These are phyloP conservation scores for Oryza officinalis DNA, from an alignment of 176 grass and related monocot species.

Conservation along the genomic window DNA sequence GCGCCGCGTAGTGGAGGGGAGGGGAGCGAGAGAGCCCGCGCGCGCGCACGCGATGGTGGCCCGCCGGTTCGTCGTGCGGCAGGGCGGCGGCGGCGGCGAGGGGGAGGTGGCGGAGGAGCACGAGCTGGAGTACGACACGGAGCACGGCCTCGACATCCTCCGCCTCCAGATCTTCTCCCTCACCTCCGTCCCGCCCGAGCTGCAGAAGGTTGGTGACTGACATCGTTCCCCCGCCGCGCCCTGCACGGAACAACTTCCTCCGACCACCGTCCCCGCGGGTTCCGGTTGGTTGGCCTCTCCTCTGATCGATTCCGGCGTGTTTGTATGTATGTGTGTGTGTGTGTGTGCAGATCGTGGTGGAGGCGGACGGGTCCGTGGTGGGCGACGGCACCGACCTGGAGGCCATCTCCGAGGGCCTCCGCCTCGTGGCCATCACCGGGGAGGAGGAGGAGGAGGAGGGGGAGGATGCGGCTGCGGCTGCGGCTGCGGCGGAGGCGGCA, in stretches of 20 bases:
- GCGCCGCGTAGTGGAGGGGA: background rate
- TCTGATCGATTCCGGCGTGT: constrained; percentile 8
- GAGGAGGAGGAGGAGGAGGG: constrained; percentile 17
- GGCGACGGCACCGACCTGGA: constrained; percentile 66
- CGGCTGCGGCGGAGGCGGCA: constrained; percentile 14
- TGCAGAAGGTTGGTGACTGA: constrained; percentile 60
- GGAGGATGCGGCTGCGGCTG: background rate
- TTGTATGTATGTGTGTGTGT: too few relatives aligned
- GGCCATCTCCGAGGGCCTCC: constrained; percentile 53
- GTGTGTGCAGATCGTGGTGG: constrained; percentile 61
- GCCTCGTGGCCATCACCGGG: constrained; percentile 50
- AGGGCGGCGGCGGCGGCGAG: constrained; percentile 25
- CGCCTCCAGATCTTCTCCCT: constrained; percentile 84
- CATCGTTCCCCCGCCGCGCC: background rate
- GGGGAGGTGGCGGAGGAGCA: constrained; percentile 32
- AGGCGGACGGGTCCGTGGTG: constrained; percentile 53
- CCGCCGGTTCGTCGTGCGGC: constrained; percentile 63
- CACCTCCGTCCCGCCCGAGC: constrained; percentile 76
- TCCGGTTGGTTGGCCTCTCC: background rate
- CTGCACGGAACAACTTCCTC: background rate
- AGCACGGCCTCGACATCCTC: constrained; percentile 64
- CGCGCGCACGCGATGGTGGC: constrained; percentile 50
- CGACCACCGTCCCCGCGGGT: background rate
- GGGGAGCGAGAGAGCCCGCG: background rate
- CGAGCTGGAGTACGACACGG: constrained; percentile 70